Percentiles rank a stretch among this genome's conserved stretches.
Conservation (phyloP, 106 monocot genomes). For the Phalaenopsis aphrodite region DNA sequence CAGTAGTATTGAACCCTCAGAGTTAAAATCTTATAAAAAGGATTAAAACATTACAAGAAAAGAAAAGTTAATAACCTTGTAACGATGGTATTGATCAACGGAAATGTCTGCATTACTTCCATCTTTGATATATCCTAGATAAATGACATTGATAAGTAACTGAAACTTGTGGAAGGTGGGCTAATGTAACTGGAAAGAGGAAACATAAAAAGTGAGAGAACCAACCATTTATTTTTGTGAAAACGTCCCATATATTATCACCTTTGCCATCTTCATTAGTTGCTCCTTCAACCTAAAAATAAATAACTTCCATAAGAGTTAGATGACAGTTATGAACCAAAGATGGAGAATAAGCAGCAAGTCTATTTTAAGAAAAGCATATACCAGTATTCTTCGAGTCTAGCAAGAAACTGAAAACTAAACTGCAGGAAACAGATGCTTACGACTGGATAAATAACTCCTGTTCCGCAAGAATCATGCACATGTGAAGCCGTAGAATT, state of each 20-base stretch:
- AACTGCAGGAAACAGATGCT: not conserved
- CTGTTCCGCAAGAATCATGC: not conserved
- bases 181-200: not conserved
- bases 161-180: not conserved
- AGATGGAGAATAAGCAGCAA: not conserved
- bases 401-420: not conserved
- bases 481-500: not conserved
- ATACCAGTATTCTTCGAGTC: not conserved
- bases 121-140: conserved; percentile 61
- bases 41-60: not conserved
- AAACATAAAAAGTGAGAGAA: conserved; percentile 1
- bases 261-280: conserved; percentile 65
- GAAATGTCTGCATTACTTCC: conserved; percentile 67
- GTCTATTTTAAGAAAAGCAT: not conserved
- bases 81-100: conserved; percentile 92
- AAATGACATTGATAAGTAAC: conserved; percentile 2
- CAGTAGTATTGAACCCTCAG: not conserved
- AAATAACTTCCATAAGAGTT: not conserved
- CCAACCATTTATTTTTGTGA: conserved; percentile 52
- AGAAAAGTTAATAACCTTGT: conserved; percentile 45
- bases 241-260: conserved; percentile 88
- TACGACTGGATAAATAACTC: not conserved
- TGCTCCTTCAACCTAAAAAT: conserved; percentile 84
- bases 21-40: not conserved
- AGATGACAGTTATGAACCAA: not conserved